Percentiles rank a stretch among this genome's conserved stretches.
Evolutionary conservation across 805 yeast species (phyloP).

Genomic region (Metschnikowia cubensis): DNA sequence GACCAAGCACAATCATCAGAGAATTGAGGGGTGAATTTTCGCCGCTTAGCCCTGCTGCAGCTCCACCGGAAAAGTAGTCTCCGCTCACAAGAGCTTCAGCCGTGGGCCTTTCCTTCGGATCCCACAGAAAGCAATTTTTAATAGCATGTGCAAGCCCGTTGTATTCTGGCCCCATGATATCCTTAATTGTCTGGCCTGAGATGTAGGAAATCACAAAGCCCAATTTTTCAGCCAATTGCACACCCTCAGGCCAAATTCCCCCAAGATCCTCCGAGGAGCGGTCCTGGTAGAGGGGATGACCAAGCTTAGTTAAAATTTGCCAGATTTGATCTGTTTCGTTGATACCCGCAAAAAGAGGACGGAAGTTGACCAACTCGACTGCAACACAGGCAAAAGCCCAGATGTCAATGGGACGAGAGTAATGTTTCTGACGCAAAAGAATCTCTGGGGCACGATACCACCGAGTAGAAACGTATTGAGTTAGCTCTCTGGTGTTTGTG

Average conservation of each 20-base stretch:
- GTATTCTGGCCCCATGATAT: conserved; percentile 15
- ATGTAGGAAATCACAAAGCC: conserved; percentile 56
- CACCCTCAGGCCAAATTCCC: conserved; percentile 71
- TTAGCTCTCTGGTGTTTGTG: conserved; percentile 51
- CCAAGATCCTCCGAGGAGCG: conserved; percentile 39
- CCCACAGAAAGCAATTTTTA: conserved; percentile 64
- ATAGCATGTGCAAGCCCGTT: conserved; percentile 41
- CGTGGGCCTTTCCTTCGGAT: conserved; percentile 62
- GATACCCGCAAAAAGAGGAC: conserved; percentile 81
- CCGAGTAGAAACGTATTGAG: conserved; percentile 77
- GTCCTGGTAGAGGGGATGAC: conserved; percentile 55
- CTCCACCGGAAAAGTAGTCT: conserved; percentile 53
- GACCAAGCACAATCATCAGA: conserved; percentile 2
- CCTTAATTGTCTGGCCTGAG: conserved; percentile 40
- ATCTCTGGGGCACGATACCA: conserved; percentile 89
- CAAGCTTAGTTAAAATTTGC: conserved; percentile 63
- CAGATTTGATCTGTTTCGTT: conserved; percentile 76
- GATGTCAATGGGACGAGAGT: conserved; percentile 69
- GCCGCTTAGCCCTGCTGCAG: conserved; percentile 1
- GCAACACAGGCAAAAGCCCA: conserved; percentile 88
- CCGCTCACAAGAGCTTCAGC: conserved; percentile 45
- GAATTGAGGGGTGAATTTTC: background rate
- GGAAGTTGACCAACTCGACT: conserved; percentile 63
- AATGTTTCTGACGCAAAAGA: conserved; percentile 55
- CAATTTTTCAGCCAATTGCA: conserved; percentile 44